Evolutionary conservation across 495 filamentous ascomycete species (phyloP).

Genomic region (Penicillium paxilli): DNA sequence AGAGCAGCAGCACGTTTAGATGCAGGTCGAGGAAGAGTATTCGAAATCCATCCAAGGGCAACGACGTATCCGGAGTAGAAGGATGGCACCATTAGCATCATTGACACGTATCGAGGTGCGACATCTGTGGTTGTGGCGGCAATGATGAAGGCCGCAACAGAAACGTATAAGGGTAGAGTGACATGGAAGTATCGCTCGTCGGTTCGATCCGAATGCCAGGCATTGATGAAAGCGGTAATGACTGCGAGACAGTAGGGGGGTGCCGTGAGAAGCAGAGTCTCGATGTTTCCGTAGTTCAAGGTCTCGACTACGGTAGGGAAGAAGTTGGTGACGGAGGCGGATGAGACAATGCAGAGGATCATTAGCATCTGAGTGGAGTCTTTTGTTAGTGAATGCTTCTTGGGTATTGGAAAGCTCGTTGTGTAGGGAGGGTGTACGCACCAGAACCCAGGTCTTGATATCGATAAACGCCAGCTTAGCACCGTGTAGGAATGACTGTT

Average conservation of each 20-base stretch:
- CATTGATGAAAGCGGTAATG: conserved; percentile 68
- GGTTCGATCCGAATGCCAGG: conserved; percentile 76
- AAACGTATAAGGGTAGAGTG: conserved; percentile 64
- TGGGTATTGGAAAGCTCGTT: too few species aligned
- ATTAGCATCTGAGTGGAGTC: conserved; percentile 53
- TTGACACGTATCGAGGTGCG: conserved; percentile 72
- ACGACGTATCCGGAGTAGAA: conserved; percentile 66
- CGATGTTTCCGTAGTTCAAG: conserved; percentile 64
- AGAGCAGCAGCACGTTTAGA: conserved; percentile 81
- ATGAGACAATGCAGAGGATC: conserved; percentile 70
- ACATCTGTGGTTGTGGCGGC: conserved; percentile 64
- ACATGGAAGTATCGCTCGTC: conserved; percentile 82
- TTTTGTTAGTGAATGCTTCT: not conserved
- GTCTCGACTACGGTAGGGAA: conserved; percentile 84
- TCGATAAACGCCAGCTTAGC: conserved; percentile 71
- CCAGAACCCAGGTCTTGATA: conserved; percentile 64
- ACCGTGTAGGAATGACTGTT: conserved; percentile 68
- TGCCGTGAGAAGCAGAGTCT: conserved; percentile 72
- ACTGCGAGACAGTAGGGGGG: conserved; percentile 75
- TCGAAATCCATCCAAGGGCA: conserved; percentile 74
- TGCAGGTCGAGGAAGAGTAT: conserved; percentile 78
- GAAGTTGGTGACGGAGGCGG: conserved; percentile 81
- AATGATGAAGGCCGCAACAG: conserved; percentile 73
- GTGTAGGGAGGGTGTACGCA: conserved; percentile 12
- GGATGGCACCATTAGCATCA: conserved; percentile 76